Percentiles rank a stretch among this genome's conserved stretches.
These are phyloP conservation scores for Penicillium herquei DNA, from an alignment of 495 filamentous ascomycete genomes.

Conservation along the genomic window DNA sequence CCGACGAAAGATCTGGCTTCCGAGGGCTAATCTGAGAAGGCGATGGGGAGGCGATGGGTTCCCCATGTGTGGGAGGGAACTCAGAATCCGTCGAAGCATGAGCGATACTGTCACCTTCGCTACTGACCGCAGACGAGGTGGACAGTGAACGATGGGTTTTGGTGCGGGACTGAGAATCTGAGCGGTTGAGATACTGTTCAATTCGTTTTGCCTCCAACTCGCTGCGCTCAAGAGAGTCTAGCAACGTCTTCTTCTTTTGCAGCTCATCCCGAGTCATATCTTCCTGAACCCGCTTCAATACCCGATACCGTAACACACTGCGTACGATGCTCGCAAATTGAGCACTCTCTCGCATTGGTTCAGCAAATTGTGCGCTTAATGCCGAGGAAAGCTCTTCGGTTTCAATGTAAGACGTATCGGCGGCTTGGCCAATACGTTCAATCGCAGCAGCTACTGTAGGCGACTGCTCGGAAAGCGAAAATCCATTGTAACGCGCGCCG, in stretches of 20 bases:
- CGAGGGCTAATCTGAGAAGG: constrained; percentile 43
- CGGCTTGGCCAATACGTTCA: constrained; percentile 90
- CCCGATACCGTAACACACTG: constrained; percentile 78
- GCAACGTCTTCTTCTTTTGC: constrained; percentile 69
- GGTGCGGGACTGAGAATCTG: constrained; percentile 43
- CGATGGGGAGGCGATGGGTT: constrained; percentile 57
- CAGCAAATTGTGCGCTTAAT: constrained; percentile 85
- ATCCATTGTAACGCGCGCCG: constrained; percentile 93
- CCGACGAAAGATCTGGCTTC: constrained; percentile 30
- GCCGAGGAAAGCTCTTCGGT: constrained; percentile 85
- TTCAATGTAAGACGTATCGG: constrained; percentile 93
- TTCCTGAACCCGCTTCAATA: constrained; percentile 91
- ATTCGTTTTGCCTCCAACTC: constrained; percentile 90
- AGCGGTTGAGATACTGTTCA: constrained; percentile 81
- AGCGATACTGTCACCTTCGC: constrained; percentile 40
- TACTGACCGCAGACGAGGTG: constrained; percentile 46
- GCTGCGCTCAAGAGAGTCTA: constrained; percentile 83
- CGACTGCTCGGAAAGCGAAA: constrained; percentile 88
- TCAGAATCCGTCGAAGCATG: constrained; percentile 87
- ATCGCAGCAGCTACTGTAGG: constrained; percentile 88
- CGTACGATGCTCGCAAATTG: constrained; percentile 96
- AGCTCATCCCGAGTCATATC: constrained; percentile 95
- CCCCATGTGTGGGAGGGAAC: constrained; percentile 86
- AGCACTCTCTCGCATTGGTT: constrained; percentile 94
- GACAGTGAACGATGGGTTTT: constrained; percentile 67